Percentiles rank a stretch among this genome's conserved stretches.
Conservation (phyloP, 768 basidiomycete genomes). For the Tubosaeta sp. region DNA sequence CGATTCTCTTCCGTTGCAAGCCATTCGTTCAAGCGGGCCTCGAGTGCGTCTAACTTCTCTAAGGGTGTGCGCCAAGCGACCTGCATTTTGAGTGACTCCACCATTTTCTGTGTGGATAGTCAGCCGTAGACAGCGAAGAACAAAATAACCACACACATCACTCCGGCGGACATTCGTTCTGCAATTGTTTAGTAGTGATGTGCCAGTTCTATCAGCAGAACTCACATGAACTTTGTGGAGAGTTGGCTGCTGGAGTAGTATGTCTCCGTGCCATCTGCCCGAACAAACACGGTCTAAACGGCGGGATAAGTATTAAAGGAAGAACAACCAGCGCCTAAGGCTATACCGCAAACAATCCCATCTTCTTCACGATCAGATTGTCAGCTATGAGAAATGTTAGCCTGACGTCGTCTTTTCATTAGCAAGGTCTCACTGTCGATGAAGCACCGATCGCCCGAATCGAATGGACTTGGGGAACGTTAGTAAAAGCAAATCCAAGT, state of each 20-base stretch:
- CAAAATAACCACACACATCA: constrained; percentile 39
- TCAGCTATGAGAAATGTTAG: constrained; percentile 43
- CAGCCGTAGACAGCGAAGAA: not conserved
- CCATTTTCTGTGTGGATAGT: constrained; percentile 50
- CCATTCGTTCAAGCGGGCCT: constrained; percentile 68
- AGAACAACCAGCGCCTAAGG: not conserved
- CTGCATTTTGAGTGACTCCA: constrained; percentile 63
- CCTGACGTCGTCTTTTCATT: not conserved
- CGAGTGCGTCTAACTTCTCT: constrained; percentile 66
- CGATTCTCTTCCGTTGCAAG: constrained; percentile 74
- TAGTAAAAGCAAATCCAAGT: constrained; percentile 1
- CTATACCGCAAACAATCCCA: constrained; percentile 70
- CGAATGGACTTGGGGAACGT: constrained; percentile 53
- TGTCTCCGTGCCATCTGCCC: constrained; percentile 71
- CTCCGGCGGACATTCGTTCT: constrained; percentile 74
- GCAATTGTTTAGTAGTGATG: not conserved
- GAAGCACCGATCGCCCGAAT: constrained; percentile 80
- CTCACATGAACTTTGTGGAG: constrained; percentile 70
- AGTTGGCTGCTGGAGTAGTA: constrained; percentile 81
- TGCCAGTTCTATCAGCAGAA: constrained; percentile 2
- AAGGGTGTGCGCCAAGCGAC: constrained; percentile 73
- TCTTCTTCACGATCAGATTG: constrained; percentile 72
- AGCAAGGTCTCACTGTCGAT: constrained; percentile 47
- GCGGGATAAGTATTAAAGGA: not conserved
- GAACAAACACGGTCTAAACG: constrained; percentile 60